phyloP scores from a whole-genome alignment of 2,329 filamentous ascomycete genomes.

The Gyromitra esculenta region DNA sequence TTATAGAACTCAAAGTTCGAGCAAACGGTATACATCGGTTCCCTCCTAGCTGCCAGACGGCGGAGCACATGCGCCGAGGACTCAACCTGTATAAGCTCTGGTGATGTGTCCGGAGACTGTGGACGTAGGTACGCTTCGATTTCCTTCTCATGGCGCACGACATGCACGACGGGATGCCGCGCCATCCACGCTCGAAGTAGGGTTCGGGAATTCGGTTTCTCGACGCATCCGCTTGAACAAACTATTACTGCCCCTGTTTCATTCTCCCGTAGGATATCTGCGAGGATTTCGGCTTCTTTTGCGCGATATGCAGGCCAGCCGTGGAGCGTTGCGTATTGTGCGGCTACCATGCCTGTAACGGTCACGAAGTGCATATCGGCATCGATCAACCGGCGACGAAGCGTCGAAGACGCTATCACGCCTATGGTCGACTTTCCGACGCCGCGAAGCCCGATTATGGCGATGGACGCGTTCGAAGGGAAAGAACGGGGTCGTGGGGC shows the following conservation, averaged over 20 bases:
- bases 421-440: conserved; percentile 80
- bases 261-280: conserved; percentile 69
- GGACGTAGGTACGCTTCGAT: conserved; percentile 70
- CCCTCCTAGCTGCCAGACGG: conserved; percentile 64
- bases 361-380: conserved; percentile 75
- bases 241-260: conserved; percentile 73
- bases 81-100: not conserved
- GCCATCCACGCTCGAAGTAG: conserved; percentile 71
- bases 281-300: conserved; percentile 71
- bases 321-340: conserved; percentile 71
- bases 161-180: conserved; percentile 75
- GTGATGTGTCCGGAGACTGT: not conserved
- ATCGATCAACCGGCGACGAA: conserved; percentile 74
- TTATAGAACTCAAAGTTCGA: conserved; percentile 83
- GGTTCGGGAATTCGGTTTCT: conserved; percentile 68
- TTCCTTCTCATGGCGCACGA: conserved; percentile 72
- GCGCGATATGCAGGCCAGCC: conserved; percentile 71
- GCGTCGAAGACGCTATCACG: conserved; percentile 77
- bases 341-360: conserved; percentile 70
- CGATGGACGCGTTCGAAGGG: conserved; percentile 72
- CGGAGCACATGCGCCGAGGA: conserved; percentile 62
- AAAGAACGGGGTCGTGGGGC: conserved; percentile 62
- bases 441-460: conserved; percentile 77
- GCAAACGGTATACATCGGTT: conserved; percentile 70
- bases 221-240: conserved; percentile 75